These are phyloP conservation scores for Aspergillus texensis DNA, from an alignment of 2,329 filamentous ascomycete genomes.

Conservation along the genomic window DNA sequence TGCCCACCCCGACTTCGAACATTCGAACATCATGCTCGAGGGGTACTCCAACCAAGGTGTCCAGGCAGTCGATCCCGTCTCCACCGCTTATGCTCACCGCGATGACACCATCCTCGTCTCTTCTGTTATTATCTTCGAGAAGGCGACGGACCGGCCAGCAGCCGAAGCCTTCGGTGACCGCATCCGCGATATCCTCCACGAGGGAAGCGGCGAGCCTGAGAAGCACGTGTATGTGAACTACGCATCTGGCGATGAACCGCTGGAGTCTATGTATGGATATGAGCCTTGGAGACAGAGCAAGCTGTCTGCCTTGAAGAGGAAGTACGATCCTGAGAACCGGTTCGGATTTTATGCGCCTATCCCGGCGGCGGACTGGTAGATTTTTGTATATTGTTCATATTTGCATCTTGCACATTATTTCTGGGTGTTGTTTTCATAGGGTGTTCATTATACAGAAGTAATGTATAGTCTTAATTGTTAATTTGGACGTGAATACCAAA, in stretches of 20 bases:
- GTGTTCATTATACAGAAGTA: background rate
- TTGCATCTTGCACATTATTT: background rate
- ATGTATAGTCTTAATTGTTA: background rate
- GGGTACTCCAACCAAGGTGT: conserved; percentile 53
- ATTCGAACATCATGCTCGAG: conserved; percentile 55
- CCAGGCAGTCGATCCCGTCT: conserved; percentile 32
- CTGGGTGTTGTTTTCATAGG: background rate
- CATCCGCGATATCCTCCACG: conserved; percentile 42
- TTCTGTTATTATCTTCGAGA: conserved; percentile 43
- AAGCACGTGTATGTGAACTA: conserved; percentile 56
- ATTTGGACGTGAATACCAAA: background rate
- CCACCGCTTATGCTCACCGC: conserved; percentile 50
- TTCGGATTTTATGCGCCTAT: conserved; percentile 24
- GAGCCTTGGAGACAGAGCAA: conserved; percentile 53
- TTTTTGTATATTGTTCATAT: background rate
- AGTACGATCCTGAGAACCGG: conserved; percentile 35
- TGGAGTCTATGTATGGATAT: conserved; percentile 50
- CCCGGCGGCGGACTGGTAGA: conserved; percentile 28
- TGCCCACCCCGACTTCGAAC: conserved; percentile 28
- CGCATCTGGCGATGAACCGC: conserved; percentile 52
- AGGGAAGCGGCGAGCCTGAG: conserved; percentile 35
- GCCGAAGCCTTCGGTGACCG: conserved; percentile 42
- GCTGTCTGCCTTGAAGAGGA: conserved; percentile 38
- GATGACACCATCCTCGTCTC: conserved; percentile 44
- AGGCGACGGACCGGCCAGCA: conserved; percentile 34